A percentile compares a stretch with the other conserved stretches of the same genome.
phyloP scores from a whole-genome alignment of 306 rosid genomes.

The Cyamopsis tetragonoloba region DNA sequence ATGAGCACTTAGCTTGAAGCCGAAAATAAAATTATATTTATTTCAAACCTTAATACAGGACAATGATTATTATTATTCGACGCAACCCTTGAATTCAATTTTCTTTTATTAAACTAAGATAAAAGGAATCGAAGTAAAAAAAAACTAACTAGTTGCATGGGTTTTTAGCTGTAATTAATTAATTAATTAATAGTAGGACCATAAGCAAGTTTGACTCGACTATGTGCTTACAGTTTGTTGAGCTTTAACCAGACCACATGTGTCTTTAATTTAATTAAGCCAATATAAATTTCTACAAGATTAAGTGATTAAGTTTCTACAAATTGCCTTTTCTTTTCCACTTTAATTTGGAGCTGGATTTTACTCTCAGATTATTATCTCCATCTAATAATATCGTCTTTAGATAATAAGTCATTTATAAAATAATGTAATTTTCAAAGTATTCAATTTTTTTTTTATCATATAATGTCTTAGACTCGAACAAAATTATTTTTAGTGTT shows the following conservation, averaged over 20 bases:
- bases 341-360: too few relatives aligned
- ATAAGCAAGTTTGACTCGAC: constrained; percentile 24
- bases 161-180: not conserved
- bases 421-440: too few relatives aligned
- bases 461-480: too few relatives aligned
- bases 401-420: too few relatives aligned
- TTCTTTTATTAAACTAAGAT: not conserved
- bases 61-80: not conserved
- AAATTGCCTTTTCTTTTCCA: constrained; percentile 16
- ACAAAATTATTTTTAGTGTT: too few relatives aligned
- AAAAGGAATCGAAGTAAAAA: not conserved
- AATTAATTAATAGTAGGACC: not conserved
- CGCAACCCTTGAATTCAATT: not conserved
- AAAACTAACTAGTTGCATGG: not conserved
- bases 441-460: too few relatives aligned
- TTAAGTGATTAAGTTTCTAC: too few relatives aligned
- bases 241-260: constrained; percentile 45
- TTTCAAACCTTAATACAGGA: not conserved
- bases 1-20: too few relatives aligned
- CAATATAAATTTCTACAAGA: too few relatives aligned
- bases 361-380: too few relatives aligned
- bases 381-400: too few relatives aligned
- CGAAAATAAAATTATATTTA: not conserved
- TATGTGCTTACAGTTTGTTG: constrained; percentile 33
- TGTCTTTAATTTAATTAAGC: constrained; percentile 20